Evolutionary conservation across 345 rosid species (phyloP), one percentile per base, ranked within the genome.

Genomic region (Orychophragmus violaceus): DNA sequence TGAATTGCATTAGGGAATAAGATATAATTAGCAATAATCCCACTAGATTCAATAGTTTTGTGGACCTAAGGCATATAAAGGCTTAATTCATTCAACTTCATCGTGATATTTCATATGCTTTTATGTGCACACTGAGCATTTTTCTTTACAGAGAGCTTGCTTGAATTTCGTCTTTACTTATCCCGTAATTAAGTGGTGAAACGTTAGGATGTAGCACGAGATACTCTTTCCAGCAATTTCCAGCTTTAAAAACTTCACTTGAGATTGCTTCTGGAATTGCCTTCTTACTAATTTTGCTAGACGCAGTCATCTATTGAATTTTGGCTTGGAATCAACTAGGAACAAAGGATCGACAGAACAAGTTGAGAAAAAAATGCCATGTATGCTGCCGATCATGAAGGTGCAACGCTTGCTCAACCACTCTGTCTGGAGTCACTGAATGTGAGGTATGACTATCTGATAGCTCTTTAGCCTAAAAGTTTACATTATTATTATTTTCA

Each of bases 371-470:
- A 68, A 79, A 79, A 39, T 93, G 98, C 69, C 97, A 96, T 42
- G 91, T 87, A n/a, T 93, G 98, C 61, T 80, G 80, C 67, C 86
- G 85, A 76, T 77, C 82, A 65, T 90, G 98, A 71, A 57, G 85
- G 75, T 93, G 98, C 79, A 86, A 83, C 71, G 77, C 59, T 56
- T 90, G 98, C 85, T 67, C 77, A 8, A 82, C 70, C 70, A 59
- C 66, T 71, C 79, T 75, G 56, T 71, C 65, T 74, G 80, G 79
- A 74, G 91, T 80, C 78, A 52, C 68, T 75, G 83, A 82, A 71
- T 78, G 78, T 78, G 82, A 89, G 98, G 98, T 92, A 78, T 77
- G 92, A 64, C 33, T 39, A 53, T 77, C 81, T 64, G 23, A 70
- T 68, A 50, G 35, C 41, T 54, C 51, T 37, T 61, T 44, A 63